A percentile compares a stretch with the other conserved stretches of the same genome.
These are phyloP conservation scores for Diplocarpon rosae DNA, from an alignment of 2,329 filamentous ascomycete species.

Conservation along the genomic window DNA sequence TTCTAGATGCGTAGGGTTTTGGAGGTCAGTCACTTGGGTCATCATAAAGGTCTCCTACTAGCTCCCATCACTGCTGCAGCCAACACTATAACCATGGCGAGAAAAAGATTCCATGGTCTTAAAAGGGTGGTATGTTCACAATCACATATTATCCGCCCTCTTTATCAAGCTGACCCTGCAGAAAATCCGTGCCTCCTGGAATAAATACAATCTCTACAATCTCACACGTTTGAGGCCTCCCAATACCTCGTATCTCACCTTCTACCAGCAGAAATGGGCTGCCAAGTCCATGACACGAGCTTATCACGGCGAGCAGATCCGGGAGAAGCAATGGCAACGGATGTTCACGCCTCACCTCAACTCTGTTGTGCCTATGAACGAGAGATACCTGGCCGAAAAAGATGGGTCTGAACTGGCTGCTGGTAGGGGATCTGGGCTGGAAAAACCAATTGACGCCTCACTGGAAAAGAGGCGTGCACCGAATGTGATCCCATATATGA, in stretches of 20 bases:
- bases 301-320: conserved; percentile 92
- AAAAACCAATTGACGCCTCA: conserved; percentile 22
- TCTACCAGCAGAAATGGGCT: conserved; percentile 97
- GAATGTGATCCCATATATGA: conserved; percentile 71
- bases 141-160: background rate
- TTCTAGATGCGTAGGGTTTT: background rate
- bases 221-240: conserved; percentile 45
- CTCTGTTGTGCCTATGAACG: conserved; percentile 77
- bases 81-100: conserved; percentile 28
- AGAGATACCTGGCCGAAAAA: conserved; percentile 62
- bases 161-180: conserved; percentile 30
- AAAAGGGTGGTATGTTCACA: conserved; percentile 48
- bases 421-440: conserved; percentile 65
- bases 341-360: conserved; percentile 79
- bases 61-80: background rate
- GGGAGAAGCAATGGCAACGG: conserved; percentile 85
- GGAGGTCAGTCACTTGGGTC: background rate
- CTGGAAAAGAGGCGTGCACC: conserved; percentile 40
- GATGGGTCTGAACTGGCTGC: conserved; percentile 78
- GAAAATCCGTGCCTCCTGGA: conserved; percentile 95
- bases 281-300: conserved; percentile 74
- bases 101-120: conserved; percentile 56
- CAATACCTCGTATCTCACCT: conserved; percentile 43
- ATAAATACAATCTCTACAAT: conserved; percentile 95
- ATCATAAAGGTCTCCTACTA: background rate